These are phyloP conservation scores for Erigeron philadelphicus DNA, from an alignment of 140 eudicot species.

Conservation along the genomic window DNA sequence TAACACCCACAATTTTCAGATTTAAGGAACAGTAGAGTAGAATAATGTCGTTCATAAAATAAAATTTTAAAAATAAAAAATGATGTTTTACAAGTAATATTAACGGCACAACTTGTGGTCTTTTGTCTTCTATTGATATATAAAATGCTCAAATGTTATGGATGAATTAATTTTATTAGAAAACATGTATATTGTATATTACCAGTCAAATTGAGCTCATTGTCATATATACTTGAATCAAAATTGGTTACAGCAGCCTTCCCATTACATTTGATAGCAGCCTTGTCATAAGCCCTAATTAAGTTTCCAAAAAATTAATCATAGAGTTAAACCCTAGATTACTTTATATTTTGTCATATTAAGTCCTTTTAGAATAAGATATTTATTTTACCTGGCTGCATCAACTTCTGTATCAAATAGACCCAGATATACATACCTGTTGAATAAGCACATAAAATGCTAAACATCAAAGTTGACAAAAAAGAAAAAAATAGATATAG, in stretches of 20 bases:
- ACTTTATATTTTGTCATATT: conserved; percentile 5
- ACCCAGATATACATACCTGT: conserved; percentile 44
- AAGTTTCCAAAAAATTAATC: not conserved
- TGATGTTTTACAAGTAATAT: no score
- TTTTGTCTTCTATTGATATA: no score
- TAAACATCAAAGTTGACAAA: conserved; percentile 34
- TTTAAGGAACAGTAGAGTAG: not conserved
- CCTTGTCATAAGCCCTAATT: conserved; percentile 42
- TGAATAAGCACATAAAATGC: not conserved
- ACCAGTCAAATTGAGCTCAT: conserved; percentile 36
- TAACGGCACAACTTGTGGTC: no score
- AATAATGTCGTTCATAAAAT: not conserved
- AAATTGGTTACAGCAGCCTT: conserved; percentile 42
- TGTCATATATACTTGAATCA: conserved; percentile 39
- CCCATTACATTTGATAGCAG: conserved; percentile 42
- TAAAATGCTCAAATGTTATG: no score
- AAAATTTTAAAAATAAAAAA: no score
- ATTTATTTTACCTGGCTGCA: conserved; percentile 41
- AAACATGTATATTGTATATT: not conserved
- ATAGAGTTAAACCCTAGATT: conserved; percentile 10
- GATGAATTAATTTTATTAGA: not conserved
- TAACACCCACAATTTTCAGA: not conserved
- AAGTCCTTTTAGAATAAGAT: conserved; percentile 13
- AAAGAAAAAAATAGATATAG: not conserved
- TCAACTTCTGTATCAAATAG: conserved; percentile 44